phyloP scores from a whole-genome alignment of 2,329 filamentous ascomycete genomes.

The Stagonosporopsis chrysanthemi region DNA sequence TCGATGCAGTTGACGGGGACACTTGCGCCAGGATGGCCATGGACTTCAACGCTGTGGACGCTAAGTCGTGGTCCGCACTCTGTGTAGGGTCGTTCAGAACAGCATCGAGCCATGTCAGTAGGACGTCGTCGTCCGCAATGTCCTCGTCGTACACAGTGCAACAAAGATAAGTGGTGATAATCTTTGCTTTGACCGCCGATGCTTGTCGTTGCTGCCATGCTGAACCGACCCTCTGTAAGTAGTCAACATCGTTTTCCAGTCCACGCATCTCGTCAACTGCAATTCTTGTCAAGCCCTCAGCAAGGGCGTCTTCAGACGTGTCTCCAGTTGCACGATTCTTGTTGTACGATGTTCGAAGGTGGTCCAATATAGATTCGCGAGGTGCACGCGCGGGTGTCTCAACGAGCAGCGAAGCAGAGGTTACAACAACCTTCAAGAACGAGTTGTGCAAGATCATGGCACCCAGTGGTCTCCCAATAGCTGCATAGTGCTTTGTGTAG shows the following conservation, averaged over 20 bases:
- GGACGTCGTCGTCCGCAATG: constrained; percentile 76
- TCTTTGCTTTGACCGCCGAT: constrained; percentile 82
- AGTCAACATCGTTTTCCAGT: constrained; percentile 88
- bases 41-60: constrained; percentile 78
- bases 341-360: constrained; percentile 56
- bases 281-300: constrained; percentile 71
- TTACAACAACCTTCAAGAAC: constrained; percentile 84
- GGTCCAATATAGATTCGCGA: constrained; percentile 73
- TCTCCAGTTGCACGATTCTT: constrained; percentile 27
- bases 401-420: constrained; percentile 77
- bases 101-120: constrained; percentile 87
- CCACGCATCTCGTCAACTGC: constrained; percentile 84
- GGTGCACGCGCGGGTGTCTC: constrained; percentile 65
- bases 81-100: constrained; percentile 79
- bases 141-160: constrained; percentile 85
- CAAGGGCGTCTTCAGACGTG: constrained; percentile 41
- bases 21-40: constrained; percentile 83
- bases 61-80: constrained; percentile 80
- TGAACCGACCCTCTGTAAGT: constrained; percentile 79
- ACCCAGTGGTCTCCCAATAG: constrained; percentile 79
- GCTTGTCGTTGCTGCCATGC: constrained; percentile 86
- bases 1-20: constrained; percentile 75
- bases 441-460: constrained; percentile 90
- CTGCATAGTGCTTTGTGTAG: constrained; percentile 82
- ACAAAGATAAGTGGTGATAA: constrained; percentile 83